Percentiles rank a stretch among this genome's conserved stretches.
phyloP scores from a whole-genome alignment of 352 stramenopile genomes.

The Halophytophthora batemanensis region DNA sequence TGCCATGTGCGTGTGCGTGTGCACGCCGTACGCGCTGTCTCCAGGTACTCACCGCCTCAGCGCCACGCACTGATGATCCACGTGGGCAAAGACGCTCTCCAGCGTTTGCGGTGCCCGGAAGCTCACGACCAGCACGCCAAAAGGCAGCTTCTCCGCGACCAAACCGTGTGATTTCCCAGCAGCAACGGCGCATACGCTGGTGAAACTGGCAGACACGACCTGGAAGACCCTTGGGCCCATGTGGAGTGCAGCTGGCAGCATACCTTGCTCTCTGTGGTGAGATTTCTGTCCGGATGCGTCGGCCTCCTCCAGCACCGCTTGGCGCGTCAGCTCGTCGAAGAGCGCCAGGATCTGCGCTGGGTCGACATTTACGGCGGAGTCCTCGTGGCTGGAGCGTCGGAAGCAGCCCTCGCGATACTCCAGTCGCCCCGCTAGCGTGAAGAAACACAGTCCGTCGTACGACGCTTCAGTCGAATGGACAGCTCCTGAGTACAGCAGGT shows the following conservation, averaged over 20 bases:
- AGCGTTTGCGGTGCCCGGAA: slow-evolving; percentile 36
- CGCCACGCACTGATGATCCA: slow-evolving; percentile 32
- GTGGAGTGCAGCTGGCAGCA: slow-evolving; percentile 26
- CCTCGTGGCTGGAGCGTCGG: slow-evolving; percentile 1
- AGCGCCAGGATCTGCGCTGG: slow-evolving; percentile 23
- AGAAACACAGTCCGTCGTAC: slow-evolving; percentile 51
- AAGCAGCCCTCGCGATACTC: slow-evolving; percentile 55
- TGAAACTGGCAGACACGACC: slow-evolving; percentile 43
- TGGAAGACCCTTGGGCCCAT: slow-evolving; percentile 32
- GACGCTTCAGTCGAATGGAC: slow-evolving; percentile 1
- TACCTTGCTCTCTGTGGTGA: not conserved
- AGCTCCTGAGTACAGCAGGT: slow-evolving; percentile 18
- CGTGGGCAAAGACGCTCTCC: slow-evolving; percentile 25
- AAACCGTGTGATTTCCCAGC: slow-evolving; percentile 30
- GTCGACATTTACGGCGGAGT: slow-evolving; percentile 7
- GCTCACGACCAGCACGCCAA: slow-evolving; percentile 45
- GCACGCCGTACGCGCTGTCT: not conserved
- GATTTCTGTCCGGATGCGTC: slow-evolving; percentile 8
- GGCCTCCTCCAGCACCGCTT: slow-evolving; percentile 27
- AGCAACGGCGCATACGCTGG: slow-evolving; percentile 39
- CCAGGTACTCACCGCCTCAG: slow-evolving; percentile 16
- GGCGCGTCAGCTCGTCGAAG: slow-evolving; percentile 45
- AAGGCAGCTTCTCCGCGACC: slow-evolving; percentile 46
- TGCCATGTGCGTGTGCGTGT: not conserved
- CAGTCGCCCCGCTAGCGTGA: slow-evolving; percentile 29